Base-by-base conservation (phyloP, 129 eudicot species). In the Pittosporum tobira region DNA sequence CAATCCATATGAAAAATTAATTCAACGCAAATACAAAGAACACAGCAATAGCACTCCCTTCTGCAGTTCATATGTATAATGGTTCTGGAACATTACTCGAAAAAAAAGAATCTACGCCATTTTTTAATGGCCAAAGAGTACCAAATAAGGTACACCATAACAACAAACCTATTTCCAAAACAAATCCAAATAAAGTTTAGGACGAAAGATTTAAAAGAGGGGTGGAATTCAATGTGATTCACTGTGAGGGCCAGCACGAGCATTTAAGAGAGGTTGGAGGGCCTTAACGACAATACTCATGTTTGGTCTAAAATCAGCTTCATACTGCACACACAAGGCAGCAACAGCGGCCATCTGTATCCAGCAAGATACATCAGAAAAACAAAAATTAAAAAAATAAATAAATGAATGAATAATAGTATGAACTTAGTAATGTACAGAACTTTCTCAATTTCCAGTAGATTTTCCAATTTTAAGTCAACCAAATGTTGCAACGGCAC, bases 251-350 rank as follows among this genome's bases (percentile, higher is more conserved):
- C 73, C 83, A 51, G 96, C 31, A 38, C 88, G 78, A 48, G 96
- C 70, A 47, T 84, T 78, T 63, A 81, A 51, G 63, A 88, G 62
- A 18, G 94, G 87, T 70, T 88, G 89, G 52, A 83, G 76, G 1
- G 96, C 96, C 75, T 85, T 85, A 24, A 87, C 93, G 9, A 87
- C 95, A 48, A 87, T 87, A 74, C 93, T 82, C 95, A 87, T 87
- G 74, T 87, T 87, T 38, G 95, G 93, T 55, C 95, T 79, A 37
- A 87, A 87, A 74, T 83, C 96, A 1, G 96, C 88, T 79, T 87
- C 96, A 59, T 87, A 83, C 68, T 87, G 93, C 80, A 87, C 96
- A 49, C 96, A 87, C 71, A 83, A 76, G 14, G 94, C 94, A 52
- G 96, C 96, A 31, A 88, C 96, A 1, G 96, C 96, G 19, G 96